Base-by-base conservation (phyloP, 2,329 filamentous ascomycete genomes). In the Harringtonia aguacate region DNA sequence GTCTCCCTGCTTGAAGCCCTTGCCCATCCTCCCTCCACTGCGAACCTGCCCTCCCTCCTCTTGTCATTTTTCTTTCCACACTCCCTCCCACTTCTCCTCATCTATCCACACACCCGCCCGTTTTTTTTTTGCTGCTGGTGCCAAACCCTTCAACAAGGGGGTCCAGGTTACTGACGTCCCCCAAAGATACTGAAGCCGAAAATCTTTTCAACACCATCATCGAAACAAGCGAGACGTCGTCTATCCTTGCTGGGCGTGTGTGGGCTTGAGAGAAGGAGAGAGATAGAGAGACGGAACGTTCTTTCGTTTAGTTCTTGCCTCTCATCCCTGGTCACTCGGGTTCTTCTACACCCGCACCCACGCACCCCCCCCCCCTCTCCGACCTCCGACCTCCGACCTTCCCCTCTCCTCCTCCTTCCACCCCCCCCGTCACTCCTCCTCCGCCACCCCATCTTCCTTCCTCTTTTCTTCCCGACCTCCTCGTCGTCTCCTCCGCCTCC, bases 21-120 rank as follows among this genome's bases (percentile, higher is more conserved):
- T 45, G 34, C 39, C 35, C 44, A 40, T 37, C 41, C 39, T 49
- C 41, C 48, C 48, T 49, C 48, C 45, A 46, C 48, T 49, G 47
- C 41, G 41, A 37, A 27, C 10, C 46, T 33, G 46, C 48, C 48
- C 43, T 49, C 48, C 46, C 41, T 43, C 41, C 38, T 27, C 47
- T 47, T 41, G 47, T 50, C 46, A 44, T 50, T 46, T 45, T 46
- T 46, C 45, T 27, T 27, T 10, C 24, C 24, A 27, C 46, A 50
- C 48, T 48, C 48, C 46, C 48, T 50, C 48, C 48, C 46, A 46
- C 48, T 47, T 49, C 48, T 48, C 46, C 35, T 49, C 48, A 50
- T 48, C 48, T 50, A 50, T 46, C 44, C 48, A 50, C 48, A 50
- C 48, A 43, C 48, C 48, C 41, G 43, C 43, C 48, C 43, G 36